Conservation (phyloP, 106 monocot species). For the Allium fistulosum region DNA sequence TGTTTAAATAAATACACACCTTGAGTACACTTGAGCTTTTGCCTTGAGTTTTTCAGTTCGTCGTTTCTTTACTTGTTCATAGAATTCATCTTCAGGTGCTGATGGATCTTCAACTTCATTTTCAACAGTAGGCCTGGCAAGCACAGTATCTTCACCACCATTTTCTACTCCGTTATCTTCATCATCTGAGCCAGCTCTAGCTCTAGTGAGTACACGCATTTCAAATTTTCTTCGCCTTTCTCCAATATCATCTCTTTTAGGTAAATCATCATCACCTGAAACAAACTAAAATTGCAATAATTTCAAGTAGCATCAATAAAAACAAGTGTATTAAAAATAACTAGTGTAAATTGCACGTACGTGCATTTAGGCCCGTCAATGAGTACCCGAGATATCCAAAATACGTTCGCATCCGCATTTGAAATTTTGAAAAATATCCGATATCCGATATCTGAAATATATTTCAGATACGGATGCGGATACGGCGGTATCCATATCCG, state of each 20-base stretch:
- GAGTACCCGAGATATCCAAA: too few relatives aligned
- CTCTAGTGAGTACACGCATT: slow-evolving; percentile 57
- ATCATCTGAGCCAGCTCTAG: slow-evolving; percentile 28
- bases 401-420: too few relatives aligned
- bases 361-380: too few relatives aligned
- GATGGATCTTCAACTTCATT: slow-evolving; percentile 14
- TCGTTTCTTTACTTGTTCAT: slow-evolving; percentile 60
- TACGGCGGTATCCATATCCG: too few relatives aligned
- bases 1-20: slow-evolving; percentile 17
- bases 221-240: slow-evolving; percentile 85
- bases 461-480: too few relatives aligned
- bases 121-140: slow-evolving; percentile 11
- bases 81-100: slow-evolving; percentile 80
- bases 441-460: too few relatives aligned
- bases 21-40: slow-evolving; percentile 43
- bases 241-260: slow-evolving; percentile 80
- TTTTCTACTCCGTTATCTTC: slow-evolving; percentile 13
- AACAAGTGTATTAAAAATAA: too few relatives aligned
- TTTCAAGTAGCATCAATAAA: background rate
- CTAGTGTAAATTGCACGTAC: too few relatives aligned
- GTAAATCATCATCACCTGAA: slow-evolving; percentile 93
- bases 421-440: too few relatives aligned
- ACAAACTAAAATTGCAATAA: slow-evolving; percentile 20
- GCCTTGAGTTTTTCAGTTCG: slow-evolving; percentile 37
- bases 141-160: background rate